These are phyloP conservation scores for Penicillium sp. DNA, from an alignment of 2,329 filamentous ascomycete species.

Conservation along the genomic window DNA sequence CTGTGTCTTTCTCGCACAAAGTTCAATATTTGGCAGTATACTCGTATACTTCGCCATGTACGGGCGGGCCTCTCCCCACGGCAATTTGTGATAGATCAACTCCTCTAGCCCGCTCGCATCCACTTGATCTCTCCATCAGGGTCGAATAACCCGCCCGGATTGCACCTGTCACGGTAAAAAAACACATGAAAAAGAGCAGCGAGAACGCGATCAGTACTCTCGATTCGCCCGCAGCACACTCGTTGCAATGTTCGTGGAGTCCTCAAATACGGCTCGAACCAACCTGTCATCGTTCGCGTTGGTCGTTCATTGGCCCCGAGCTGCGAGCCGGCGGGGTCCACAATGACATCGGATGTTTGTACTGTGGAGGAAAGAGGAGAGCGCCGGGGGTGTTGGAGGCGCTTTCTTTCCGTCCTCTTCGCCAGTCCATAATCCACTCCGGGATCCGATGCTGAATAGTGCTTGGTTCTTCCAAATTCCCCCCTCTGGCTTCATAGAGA, in stretches of 20 bases:
- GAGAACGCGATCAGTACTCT: not conserved
- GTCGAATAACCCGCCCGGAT: not conserved
- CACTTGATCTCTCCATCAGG: not conserved
- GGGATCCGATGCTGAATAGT: not conserved
- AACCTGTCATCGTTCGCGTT: not conserved
- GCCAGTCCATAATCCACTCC: not conserved
- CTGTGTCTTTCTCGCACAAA: not conserved
- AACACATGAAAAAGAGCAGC: not conserved
- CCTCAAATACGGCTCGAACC: not conserved
- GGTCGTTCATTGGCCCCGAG: constrained; percentile 6
- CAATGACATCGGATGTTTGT: constrained; percentile 15
- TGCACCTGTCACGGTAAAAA: not conserved
- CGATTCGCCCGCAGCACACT: not conserved
- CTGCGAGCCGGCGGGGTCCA: constrained; percentile 8
- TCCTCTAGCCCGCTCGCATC: constrained; percentile 1
- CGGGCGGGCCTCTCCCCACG: not conserved
- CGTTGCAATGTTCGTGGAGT: not conserved
- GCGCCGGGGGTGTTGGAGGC: not conserved
- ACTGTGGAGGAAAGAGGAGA: constrained; percentile 5
- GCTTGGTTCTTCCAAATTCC: not conserved
- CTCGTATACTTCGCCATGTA: not conserved
- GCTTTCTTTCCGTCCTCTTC: constrained; percentile 1
- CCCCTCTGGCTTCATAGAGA: not conserved
- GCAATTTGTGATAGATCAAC: constrained; percentile 17
- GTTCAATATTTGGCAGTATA: not conserved